These are phyloP conservation scores for Trichoderma atrobrunneum DNA, from an alignment of 2,329 filamentous ascomycete species.

Conservation along the genomic window DNA sequence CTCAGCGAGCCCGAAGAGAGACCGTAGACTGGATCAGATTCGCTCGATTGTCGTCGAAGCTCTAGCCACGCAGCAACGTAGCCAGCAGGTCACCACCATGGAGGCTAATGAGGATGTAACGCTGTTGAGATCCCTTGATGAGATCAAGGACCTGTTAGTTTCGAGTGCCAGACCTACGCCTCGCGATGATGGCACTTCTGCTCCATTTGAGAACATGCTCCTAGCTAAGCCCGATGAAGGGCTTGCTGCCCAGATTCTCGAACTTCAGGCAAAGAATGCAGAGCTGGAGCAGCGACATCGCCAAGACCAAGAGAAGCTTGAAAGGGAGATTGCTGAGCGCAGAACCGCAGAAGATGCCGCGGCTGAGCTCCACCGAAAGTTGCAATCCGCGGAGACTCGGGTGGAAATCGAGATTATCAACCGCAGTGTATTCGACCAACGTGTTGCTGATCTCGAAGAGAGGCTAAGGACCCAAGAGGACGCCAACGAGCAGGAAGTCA, in stretches of 20 bases:
- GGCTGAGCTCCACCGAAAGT: slow-evolving; percentile 52
- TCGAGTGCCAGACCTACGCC: slow-evolving; percentile 18
- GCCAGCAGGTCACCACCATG: slow-evolving; percentile 32
- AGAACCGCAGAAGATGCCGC: slow-evolving; percentile 52
- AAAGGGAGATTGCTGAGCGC: slow-evolving; percentile 48
- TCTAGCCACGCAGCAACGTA: slow-evolving; percentile 55
- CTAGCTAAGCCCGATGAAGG: slow-evolving; percentile 49
- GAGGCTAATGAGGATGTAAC: slow-evolving; percentile 41
- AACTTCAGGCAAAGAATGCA: slow-evolving; percentile 58
- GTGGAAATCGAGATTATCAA: slow-evolving; percentile 62
- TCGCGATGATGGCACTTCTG: not conserved
- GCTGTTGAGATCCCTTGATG: slow-evolving; percentile 65
- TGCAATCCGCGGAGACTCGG: slow-evolving; percentile 57
- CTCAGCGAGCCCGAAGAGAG: slow-evolving; percentile 73
- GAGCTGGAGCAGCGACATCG: slow-evolving; percentile 58
- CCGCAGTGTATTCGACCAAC: slow-evolving; percentile 56
- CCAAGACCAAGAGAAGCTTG: slow-evolving; percentile 46
- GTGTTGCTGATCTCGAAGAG: slow-evolving; percentile 67
- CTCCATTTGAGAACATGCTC: not conserved
- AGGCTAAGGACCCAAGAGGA: slow-evolving; percentile 63
- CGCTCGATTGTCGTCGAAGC: slow-evolving; percentile 71
- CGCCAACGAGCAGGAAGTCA: slow-evolving; percentile 62
- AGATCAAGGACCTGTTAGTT: slow-evolving; percentile 53
- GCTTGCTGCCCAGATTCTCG: slow-evolving; percentile 52
- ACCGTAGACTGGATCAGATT: slow-evolving; percentile 81